Conservation (phyloP, 2,329 filamentous ascomycete species). For the Graphiopsis chlorocephala region DNA sequence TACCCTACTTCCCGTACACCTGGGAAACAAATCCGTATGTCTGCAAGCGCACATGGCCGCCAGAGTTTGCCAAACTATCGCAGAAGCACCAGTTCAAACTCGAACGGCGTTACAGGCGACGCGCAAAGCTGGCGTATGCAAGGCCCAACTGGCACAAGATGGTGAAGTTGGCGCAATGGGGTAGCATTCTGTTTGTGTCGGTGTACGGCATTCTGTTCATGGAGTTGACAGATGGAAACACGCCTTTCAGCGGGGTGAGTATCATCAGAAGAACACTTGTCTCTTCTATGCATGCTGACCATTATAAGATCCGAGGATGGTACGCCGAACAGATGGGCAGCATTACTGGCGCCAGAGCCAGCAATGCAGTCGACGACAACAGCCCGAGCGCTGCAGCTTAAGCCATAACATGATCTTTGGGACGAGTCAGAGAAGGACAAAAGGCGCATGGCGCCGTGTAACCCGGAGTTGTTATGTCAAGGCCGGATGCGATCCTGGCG, state of each 20-base stretch:
- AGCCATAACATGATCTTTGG: background rate
- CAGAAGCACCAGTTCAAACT: slow-evolving; percentile 72
- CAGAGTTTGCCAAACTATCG: slow-evolving; percentile 68
- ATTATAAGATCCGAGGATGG: slow-evolving; percentile 18
- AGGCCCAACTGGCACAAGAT: slow-evolving; percentile 64
- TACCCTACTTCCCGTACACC: slow-evolving; percentile 29
- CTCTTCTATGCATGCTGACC: slow-evolving; percentile 6
- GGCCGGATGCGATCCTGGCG: too few species aligned
- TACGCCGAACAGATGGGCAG: slow-evolving; percentile 18
- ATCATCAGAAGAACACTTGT: background rate
- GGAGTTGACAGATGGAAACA: slow-evolving; percentile 39
- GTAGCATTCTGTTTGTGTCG: slow-evolving; percentile 53
- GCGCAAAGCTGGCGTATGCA: slow-evolving; percentile 60
- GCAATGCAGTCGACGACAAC: slow-evolving; percentile 14
- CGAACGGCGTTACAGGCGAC: slow-evolving; percentile 74
- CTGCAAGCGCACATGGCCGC: slow-evolving; percentile 73
- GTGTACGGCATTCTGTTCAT: slow-evolving; percentile 61
- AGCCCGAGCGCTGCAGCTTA: slow-evolving; percentile 17
- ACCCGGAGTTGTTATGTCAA: background rate
- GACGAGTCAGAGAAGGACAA: background rate
- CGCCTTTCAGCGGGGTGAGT: slow-evolving; percentile 13
- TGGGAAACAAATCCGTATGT: slow-evolving; percentile 58
- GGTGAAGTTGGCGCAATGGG: slow-evolving; percentile 64
- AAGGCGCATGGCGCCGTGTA: background rate
- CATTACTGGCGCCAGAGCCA: background rate